phyloP scores from a whole-genome alignment of 2,329 filamentous ascomycete species.

The Trichoderma aggressivum region DNA sequence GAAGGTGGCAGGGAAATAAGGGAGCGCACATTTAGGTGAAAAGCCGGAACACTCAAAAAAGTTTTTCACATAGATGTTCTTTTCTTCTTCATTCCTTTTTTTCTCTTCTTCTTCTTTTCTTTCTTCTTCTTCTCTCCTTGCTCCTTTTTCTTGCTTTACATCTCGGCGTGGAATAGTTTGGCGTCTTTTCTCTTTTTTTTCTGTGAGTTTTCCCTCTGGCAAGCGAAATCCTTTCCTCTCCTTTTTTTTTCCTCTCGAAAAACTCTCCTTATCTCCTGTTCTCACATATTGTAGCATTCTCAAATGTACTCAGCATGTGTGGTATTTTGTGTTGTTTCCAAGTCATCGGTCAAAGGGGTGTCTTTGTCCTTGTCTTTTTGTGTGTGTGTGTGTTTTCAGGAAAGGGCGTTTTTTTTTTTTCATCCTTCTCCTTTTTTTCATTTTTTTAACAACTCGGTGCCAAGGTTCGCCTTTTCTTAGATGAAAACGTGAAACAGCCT shows the following conservation, averaged over 20 bases:
- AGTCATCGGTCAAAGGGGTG: not conserved
- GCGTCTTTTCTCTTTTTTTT: not conserved
- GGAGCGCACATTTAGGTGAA: not conserved
- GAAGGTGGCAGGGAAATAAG: not conserved
- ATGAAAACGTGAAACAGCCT: not conserved
- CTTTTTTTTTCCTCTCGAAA: not conserved
- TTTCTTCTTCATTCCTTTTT: not conserved
- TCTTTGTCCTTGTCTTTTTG: too few species aligned
- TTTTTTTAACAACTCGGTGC: not conserved
- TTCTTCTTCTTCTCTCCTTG: not conserved
- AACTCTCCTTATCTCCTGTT: not conserved
- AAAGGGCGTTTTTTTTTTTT: not conserved
- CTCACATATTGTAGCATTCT: not conserved
- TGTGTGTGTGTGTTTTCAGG: not conserved
- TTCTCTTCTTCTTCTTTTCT: not conserved
- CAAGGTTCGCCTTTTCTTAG: not conserved
- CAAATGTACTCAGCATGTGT: constrained; percentile 13
- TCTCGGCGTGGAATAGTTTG: not conserved
- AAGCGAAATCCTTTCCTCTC: not conserved
- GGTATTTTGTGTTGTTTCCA: not conserved
- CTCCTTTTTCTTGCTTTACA: not conserved
- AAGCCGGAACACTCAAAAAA: not conserved
- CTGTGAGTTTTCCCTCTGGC: not conserved
- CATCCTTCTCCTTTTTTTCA: not conserved
- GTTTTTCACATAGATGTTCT: constrained; percentile 1